Evolutionary conservation across 2,329 filamentous ascomycete species (phyloP).

Genomic region (Sporothrix inflata): DNA sequence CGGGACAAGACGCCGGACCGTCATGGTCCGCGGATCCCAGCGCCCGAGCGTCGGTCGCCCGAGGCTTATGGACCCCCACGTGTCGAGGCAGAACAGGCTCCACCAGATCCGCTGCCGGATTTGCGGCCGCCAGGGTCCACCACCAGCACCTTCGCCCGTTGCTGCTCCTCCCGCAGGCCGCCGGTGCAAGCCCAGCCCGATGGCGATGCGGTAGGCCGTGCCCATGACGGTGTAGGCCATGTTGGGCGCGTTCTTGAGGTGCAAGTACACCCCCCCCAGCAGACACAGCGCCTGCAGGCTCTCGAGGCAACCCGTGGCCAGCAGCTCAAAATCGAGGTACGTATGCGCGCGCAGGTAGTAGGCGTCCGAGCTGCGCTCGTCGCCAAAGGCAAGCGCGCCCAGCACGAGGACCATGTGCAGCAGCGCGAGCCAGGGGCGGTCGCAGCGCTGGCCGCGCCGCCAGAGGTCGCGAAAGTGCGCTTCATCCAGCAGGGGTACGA

Average conservation of each 20-base stretch:
- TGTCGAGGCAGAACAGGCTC: slow-evolving; percentile 10
- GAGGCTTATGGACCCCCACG: not conserved
- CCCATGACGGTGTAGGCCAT: slow-evolving; percentile 13
- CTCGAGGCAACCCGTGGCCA: slow-evolving; percentile 5
- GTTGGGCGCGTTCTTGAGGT: not conserved
- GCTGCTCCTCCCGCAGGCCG: not conserved
- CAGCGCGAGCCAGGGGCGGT: not conserved
- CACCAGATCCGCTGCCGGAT: slow-evolving; percentile 8
- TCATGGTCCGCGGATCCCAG: slow-evolving; percentile 2
- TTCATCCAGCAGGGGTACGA: not conserved
- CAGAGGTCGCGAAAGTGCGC: not conserved
- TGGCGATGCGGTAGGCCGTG: slow-evolving; percentile 10
- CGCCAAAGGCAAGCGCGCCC: not conserved
- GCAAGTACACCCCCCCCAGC: not conserved
- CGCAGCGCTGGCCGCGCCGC: slow-evolving; percentile 5
- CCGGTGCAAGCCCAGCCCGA: not conserved
- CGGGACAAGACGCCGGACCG: not conserved
- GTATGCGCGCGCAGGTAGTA: not conserved
- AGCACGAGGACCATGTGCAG: not conserved
- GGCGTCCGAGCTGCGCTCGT: not conserved
- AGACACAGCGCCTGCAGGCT: slow-evolving; percentile 14
- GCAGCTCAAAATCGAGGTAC: slow-evolving; percentile 11
- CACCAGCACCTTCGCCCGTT: no score
- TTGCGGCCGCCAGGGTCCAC: not conserved
- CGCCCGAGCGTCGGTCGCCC: not conserved